Evolutionary conservation across 192 early-diverging fungal species (phyloP), one percentile per base, ranked within the genome.

Genomic region (Backusella luteola): DNA sequence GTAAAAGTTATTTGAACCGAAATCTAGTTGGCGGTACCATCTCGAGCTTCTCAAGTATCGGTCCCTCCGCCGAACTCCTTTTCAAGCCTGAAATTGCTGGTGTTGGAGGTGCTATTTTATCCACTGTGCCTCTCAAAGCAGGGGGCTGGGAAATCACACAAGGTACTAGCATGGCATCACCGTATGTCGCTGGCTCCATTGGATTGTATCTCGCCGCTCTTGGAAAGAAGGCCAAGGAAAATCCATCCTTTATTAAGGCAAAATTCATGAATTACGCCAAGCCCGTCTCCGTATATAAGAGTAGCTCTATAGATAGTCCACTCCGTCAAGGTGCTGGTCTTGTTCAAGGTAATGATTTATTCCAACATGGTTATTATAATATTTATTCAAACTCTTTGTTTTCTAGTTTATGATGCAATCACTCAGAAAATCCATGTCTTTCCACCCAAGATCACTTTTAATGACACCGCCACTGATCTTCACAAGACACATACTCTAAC

Each of bases 31-130:
- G 86, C 32, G 90, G 89, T 52, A 91, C 86, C 44, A 77, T 94
- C 6, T 94, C 94, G 21, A 44, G 67, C 44, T 95, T 93, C 75
- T 92, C 92, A 15, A 92, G 91, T 11, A 84, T 87, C 75, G 96
- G 96, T 8, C 90, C 92, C 0, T 90, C 87, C 44, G 84, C 82
- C 21, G 88, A 94, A 67, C 82, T 96, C 34, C 79, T 88, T n/a
- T 46, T 87, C 36, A 88, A 88, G 71, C 86, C 86, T 32, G 81
- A 88, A 52, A 72, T 90, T 76, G 76, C 74, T 67, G 86, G 82
- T 68, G 78, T 84, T 34, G 89, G 89, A 63, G 85, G 84, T 12
- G 71, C 69, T 39, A 83, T 90, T 17, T 87, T 85, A 49, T 90
- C 89, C 15, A 78, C 85, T 41, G 23, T 71, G 1, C 69, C 69